phyloP scores from a whole-genome alignment of 768 basidiomycete species.

The Auriscalpium vulgare region DNA sequence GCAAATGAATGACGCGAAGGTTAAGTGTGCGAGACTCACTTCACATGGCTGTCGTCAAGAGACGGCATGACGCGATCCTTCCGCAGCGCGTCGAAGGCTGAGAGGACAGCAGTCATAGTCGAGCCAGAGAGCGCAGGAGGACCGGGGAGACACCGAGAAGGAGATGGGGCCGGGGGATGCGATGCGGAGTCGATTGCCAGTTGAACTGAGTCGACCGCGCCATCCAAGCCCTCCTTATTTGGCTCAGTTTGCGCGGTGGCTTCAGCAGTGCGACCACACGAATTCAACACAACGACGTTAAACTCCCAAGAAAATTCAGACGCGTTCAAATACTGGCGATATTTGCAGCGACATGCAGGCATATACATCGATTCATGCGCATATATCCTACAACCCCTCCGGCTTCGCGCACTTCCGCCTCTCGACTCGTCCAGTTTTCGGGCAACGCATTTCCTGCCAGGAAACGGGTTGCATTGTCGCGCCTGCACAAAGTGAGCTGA shows the following conservation, averaged over 20 bases:
- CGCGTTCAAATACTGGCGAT: no score
- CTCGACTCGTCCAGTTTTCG: slow-evolving; percentile 71
- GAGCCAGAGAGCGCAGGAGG: slow-evolving; percentile 8
- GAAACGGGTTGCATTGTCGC: slow-evolving; percentile 79
- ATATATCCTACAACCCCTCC: slow-evolving; percentile 41
- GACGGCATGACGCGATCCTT: slow-evolving; percentile 51
- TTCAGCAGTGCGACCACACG: not conserved
- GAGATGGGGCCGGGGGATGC: slow-evolving; percentile 12
- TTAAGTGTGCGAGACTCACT: slow-evolving; percentile 30
- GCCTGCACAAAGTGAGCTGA: slow-evolving; percentile 31
- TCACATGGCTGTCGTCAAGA: slow-evolving; percentile 57
- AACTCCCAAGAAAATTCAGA: no score
- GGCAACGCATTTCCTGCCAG: slow-evolving; percentile 89
- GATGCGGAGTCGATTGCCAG: slow-evolving; percentile 16
- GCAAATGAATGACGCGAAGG: slow-evolving; percentile 2
- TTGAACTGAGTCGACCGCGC: slow-evolving; percentile 3
- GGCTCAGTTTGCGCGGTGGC: slow-evolving; percentile 1
- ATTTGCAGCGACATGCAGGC: no score
- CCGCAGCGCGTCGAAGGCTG: slow-evolving; percentile 48
- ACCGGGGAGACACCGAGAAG: slow-evolving; percentile 9
- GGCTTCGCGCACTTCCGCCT: slow-evolving; percentile 86
- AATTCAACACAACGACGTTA: no score
- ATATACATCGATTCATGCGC: not conserved
- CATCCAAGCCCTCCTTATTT: slow-evolving; percentile 7
- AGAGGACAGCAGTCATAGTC: slow-evolving; percentile 59